phyloP scores from a whole-genome alignment of 1,139 yeast genomes.

The Saccharomycopsis crataegensis region DNA sequence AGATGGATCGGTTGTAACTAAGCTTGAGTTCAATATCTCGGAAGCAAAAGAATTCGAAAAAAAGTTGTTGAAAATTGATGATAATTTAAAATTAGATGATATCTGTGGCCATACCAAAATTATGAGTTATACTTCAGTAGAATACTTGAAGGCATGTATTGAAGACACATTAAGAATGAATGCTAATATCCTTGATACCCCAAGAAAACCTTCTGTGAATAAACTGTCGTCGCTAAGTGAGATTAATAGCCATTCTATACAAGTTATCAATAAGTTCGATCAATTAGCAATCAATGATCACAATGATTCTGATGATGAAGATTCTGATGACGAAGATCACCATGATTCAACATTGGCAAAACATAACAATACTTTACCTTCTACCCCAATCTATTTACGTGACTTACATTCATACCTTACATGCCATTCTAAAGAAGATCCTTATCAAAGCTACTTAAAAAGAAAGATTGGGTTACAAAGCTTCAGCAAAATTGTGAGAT shows the following conservation, averaged over 20 bases:
- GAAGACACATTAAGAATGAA: background rate
- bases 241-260: background rate
- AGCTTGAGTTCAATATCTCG: constrained; percentile 9
- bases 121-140: background rate
- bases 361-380: constrained; percentile 15
- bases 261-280: background rate
- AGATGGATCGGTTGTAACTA: background rate
- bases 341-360: constrained; percentile 13
- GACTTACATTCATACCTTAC: constrained; percentile 20
- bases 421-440: constrained; percentile 13
- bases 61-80: background rate
- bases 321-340: constrained; percentile 25
- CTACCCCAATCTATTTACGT: constrained; percentile 14
- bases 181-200: background rate
- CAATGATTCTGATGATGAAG: background rate
- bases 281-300: background rate
- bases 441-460: constrained; percentile 15
- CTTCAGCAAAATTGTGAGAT: constrained; percentile 23
- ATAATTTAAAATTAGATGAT: background rate
- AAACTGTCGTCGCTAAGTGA: background rate
- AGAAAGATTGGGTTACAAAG: constrained; percentile 16
- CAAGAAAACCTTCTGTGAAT: background rate
- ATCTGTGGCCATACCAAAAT: background rate
- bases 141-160: background rate
- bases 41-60: constrained; percentile 5